phyloP scores from a whole-genome alignment of 2,329 filamentous ascomycete species.

The Aspergillus sp. region DNA sequence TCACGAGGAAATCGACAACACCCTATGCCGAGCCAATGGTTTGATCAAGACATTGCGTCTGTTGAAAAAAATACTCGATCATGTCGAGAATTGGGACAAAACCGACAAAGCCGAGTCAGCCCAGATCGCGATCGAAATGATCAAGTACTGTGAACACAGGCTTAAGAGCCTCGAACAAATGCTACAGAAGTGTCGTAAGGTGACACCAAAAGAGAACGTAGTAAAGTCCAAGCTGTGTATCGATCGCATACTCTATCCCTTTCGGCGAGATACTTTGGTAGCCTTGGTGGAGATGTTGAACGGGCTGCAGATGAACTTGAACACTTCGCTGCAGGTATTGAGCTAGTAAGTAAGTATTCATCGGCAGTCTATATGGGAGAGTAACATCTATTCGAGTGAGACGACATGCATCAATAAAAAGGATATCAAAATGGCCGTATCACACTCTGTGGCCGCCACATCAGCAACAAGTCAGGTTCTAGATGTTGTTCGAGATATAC shows the following conservation, averaged over 20 bases:
- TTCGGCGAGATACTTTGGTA: constrained; percentile 12
- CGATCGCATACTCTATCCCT: constrained; percentile 12
- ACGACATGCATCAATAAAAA: not conserved
- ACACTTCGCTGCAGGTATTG: constrained; percentile 15
- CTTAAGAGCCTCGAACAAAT: not conserved
- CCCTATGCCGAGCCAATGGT: constrained; percentile 1
- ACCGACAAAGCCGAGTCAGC: too few species aligned
- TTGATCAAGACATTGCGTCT: not conserved
- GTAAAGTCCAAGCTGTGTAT: constrained; percentile 2
- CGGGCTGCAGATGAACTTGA: constrained; percentile 13
- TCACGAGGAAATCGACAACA: constrained; percentile 10
- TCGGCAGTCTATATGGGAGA: too few species aligned
- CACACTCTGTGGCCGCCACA: too few species aligned
- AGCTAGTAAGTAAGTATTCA: constrained; percentile 10
- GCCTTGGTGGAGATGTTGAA: constrained; percentile 8
- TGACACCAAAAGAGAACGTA: not conserved
- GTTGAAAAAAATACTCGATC: constrained; percentile 2
- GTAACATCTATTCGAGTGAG: not conserved
- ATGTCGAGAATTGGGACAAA: too few species aligned
- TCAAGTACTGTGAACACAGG: constrained; percentile 6
- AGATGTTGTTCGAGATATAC: too few species aligned
- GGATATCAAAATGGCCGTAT: too few species aligned
- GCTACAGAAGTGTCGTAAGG: not conserved
- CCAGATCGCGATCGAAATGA: not conserved
- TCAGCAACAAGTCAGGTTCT: too few species aligned